Percentiles rank a stretch among this genome's conserved stretches.
These are phyloP conservation scores for Flaveria bidentis DNA, from an alignment of 129 eudicot genomes.

Conservation along the genomic window DNA sequence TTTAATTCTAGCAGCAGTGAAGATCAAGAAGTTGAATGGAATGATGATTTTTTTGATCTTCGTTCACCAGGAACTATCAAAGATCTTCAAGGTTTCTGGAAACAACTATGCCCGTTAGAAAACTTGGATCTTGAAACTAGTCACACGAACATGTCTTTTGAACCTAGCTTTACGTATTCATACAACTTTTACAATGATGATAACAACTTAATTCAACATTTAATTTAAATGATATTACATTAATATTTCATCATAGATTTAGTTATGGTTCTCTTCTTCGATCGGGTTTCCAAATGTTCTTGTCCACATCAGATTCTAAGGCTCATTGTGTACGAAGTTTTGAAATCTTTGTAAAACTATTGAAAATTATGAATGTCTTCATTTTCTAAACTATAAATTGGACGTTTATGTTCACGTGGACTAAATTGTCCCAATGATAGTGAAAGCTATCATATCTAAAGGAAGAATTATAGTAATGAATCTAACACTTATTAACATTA, in stretches of 20 bases:
- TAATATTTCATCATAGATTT: background rate
- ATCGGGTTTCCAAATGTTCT: too few relatives aligned
- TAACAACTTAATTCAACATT: background rate
- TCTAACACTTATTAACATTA: too few relatives aligned
- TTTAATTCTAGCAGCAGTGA: background rate
- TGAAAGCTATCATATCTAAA: too few relatives aligned
- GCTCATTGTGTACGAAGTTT: too few relatives aligned
- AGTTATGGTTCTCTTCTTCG: too few relatives aligned
- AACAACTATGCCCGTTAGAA: conserved; percentile 16
- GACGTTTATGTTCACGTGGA: too few relatives aligned
- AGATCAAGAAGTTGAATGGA: background rate
- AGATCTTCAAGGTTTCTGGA: conserved; percentile 26
- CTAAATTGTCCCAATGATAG: too few relatives aligned
- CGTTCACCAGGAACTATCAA: conserved; percentile 6
- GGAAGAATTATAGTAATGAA: too few relatives aligned
- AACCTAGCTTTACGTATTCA: conserved; percentile 18
- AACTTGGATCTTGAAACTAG: conserved; percentile 1
- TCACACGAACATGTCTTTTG: background rate
- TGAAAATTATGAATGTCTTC: too few relatives aligned
- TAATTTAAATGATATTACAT: background rate
- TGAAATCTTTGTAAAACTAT: too few relatives aligned
- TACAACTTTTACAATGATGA: background rate
- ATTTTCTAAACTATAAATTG: too few relatives aligned
- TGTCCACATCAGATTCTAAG: too few relatives aligned
- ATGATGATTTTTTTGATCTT: background rate